Evolutionary conservation across 352 stramenopile species (phyloP).

Genomic region (Globisporangium perplexum): DNA sequence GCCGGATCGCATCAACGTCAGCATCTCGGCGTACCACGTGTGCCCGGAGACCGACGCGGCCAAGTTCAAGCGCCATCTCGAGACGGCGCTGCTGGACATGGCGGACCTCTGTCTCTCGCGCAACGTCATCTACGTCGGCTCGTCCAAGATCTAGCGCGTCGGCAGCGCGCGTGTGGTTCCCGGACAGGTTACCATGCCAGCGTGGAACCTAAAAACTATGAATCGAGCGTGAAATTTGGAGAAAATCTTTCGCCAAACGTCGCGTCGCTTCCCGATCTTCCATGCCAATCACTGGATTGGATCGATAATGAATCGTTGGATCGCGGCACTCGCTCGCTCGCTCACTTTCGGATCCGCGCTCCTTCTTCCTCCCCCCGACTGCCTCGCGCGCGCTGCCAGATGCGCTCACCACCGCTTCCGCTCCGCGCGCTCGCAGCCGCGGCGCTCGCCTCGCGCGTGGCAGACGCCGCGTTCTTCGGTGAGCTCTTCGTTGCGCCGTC

Average conservation of each 20-base stretch:
- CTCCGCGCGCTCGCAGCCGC: constrained; percentile 9
- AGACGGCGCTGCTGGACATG: constrained; percentile 95
- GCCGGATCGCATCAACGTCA: constrained; percentile 93
- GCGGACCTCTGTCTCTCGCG: constrained; percentile 85
- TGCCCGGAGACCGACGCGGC: constrained; percentile 73
- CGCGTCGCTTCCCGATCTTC: background rate
- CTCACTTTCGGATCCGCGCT: constrained; percentile 18
- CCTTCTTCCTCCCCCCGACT: background rate
- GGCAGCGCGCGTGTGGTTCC: too few relatives aligned
- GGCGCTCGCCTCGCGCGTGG: constrained; percentile 9
- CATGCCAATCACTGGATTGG: too few relatives aligned
- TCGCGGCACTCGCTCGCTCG: too few relatives aligned
- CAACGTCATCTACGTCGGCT: constrained; percentile 88
- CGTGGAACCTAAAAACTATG: background rate
- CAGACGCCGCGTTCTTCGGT: constrained; percentile 36
- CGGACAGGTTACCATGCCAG: too few relatives aligned
- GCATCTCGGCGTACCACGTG: constrained; percentile 89
- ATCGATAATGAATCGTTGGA: too few relatives aligned
- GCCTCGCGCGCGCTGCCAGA: background rate
- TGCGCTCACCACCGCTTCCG: constrained; percentile 8
- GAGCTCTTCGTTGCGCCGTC: background rate
- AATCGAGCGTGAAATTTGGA: background rate
- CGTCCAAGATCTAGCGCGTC: constrained; percentile 88
- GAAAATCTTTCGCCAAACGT: background rate
- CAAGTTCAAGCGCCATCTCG: constrained; percentile 87